Evolutionary conservation across 2,329 filamentous ascomycete genomes (phyloP).

Genomic region (Aspergillus vadensis): DNA sequence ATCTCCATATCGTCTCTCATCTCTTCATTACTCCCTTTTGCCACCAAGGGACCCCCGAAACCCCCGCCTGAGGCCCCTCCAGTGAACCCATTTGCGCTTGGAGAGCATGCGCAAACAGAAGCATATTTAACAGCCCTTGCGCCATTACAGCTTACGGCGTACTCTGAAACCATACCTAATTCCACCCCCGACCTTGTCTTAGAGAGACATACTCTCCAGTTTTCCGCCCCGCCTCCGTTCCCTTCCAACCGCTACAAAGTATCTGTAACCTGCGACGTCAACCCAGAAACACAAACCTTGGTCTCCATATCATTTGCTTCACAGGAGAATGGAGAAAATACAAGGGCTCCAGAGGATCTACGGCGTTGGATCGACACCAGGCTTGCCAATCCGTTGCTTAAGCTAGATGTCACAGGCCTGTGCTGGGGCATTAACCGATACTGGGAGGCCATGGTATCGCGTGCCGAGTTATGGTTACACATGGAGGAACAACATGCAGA

Average conservation of each 20-base stretch:
- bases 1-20: conserved; percentile 39
- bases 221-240: conserved; percentile 41
- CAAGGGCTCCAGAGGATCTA: conserved; percentile 33
- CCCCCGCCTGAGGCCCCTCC: conserved; percentile 44
- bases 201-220: conserved; percentile 39
- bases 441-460: conserved; percentile 43
- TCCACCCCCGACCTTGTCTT: conserved; percentile 23
- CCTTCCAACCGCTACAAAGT: conserved; percentile 36
- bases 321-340: conserved; percentile 16
- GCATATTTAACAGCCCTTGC: conserved; percentile 73
- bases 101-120: conserved; percentile 57
- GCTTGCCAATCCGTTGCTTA: conserved; percentile 37
- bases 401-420: conserved; percentile 43
- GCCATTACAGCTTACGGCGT: conserved; percentile 58
- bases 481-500: conserved; percentile 31
- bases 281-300: conserved; percentile 39
- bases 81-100: conserved; percentile 67
- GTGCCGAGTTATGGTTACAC: conserved; percentile 41
- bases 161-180: conserved; percentile 29
- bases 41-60: conserved; percentile 29
- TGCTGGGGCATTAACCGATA: conserved; percentile 47
- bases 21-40: conserved; percentile 46
- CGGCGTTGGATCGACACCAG: conserved; percentile 39
- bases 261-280: conserved; percentile 37
- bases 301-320: conserved; percentile 34